Percentiles rank a stretch among this genome's conserved stretches.
Evolutionary conservation across 306 rosid species (phyloP).

Genomic region (Prunus padus): DNA sequence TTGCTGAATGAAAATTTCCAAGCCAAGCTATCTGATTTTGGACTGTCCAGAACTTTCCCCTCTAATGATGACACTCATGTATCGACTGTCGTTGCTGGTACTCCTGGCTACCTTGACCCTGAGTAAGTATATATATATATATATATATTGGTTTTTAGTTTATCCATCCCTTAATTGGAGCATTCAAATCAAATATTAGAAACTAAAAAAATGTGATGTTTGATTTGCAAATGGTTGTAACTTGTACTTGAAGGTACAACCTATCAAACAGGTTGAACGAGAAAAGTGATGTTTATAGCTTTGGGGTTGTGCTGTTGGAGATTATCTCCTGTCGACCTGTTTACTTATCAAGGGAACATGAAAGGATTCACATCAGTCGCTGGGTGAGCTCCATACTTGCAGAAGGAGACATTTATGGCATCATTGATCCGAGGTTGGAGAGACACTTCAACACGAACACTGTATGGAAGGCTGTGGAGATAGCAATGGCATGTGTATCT

Average conservation of each 20-base stretch:
- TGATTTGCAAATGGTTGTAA: background rate
- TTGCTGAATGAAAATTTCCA: no score
- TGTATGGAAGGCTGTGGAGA: conserved; percentile 35
- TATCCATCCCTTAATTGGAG: background rate
- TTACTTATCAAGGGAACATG: background rate
- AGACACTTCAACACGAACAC: conserved; percentile 14
- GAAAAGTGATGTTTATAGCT: conserved; percentile 37
- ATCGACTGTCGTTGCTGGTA: conserved; percentile 39
- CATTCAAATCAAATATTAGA: no score
- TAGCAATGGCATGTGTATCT: conserved; percentile 29
- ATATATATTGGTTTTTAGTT: background rate
- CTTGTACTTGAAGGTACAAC: conserved; percentile 20
- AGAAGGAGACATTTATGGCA: conserved; percentile 15
- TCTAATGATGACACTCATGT: conserved; percentile 31
- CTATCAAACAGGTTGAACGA: conserved; percentile 24
- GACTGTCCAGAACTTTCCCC: conserved; percentile 39
- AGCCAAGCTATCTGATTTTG: no score
- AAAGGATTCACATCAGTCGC: conserved; percentile 14
- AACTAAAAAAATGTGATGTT: no score
- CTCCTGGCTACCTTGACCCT: conserved; percentile 43
- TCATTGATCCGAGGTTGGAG: conserved; percentile 22
- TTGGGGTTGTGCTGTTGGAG: conserved; percentile 27
- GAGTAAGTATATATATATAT: background rate
- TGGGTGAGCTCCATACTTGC: conserved; percentile 25
- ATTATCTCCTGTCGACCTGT: conserved; percentile 17